A percentile compares a stretch with the other conserved stretches of the same genome.
Evolutionary conservation across 2,329 filamentous ascomycete genomes (phyloP).

Genomic region (Microascus cirrosus): DNA sequence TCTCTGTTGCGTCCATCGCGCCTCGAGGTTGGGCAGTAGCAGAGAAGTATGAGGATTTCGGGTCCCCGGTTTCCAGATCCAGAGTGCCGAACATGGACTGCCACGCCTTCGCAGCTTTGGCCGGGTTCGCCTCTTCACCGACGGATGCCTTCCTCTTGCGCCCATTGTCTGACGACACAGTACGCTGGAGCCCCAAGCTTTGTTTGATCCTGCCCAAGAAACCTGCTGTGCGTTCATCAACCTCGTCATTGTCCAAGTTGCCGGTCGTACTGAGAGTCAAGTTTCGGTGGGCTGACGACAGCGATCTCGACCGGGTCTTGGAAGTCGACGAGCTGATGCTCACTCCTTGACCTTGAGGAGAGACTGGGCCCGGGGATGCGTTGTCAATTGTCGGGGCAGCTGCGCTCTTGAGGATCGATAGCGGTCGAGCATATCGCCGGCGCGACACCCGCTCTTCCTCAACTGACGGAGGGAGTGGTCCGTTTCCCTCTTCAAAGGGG

Average conservation of each 20-base stretch:
- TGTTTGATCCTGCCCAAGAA: not conserved
- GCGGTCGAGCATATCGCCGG: slow-evolving; percentile 16
- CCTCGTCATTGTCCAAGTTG: not conserved
- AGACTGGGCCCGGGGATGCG: not conserved
- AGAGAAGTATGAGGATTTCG: slow-evolving; percentile 3
- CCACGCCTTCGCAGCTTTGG: not conserved
- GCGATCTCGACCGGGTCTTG: not conserved
- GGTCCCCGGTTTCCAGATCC: slow-evolving; percentile 1
- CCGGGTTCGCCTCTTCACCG: not conserved
- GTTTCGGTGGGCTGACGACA: not conserved
- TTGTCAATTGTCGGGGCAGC: not conserved
- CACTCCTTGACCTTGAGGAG: not conserved
- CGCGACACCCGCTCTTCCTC: slow-evolving; percentile 23
- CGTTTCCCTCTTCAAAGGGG: slow-evolving; percentile 12
- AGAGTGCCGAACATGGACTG: slow-evolving; percentile 2
- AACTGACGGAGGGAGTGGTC: slow-evolving; percentile 18
- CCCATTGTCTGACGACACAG: not conserved
- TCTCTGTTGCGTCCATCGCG: not conserved
- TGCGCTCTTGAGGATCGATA: slow-evolving; percentile 21
- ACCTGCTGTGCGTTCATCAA: not conserved
- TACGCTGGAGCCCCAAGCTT: not conserved
- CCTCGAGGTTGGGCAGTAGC: not conserved
- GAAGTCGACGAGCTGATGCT: not conserved
- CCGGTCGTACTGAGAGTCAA: too few relatives aligned
- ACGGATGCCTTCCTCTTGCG: not conserved